Conservation (phyloP, 2,329 filamentous ascomycete species). For the Ascochyta clinopodiicola region DNA sequence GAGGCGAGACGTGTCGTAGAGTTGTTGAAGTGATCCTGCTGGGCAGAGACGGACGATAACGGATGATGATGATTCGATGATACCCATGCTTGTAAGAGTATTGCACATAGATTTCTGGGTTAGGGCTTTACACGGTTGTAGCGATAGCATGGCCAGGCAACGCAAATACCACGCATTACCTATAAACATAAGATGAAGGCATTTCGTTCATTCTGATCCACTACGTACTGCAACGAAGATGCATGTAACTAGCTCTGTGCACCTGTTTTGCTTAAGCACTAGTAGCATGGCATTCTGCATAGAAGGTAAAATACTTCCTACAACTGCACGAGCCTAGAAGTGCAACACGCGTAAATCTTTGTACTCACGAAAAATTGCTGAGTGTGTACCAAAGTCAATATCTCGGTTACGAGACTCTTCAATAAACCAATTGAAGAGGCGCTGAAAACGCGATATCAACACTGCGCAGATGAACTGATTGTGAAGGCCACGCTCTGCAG, state of each 20-base stretch:
- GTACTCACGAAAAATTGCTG: too few relatives aligned
- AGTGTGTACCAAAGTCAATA: too few relatives aligned
- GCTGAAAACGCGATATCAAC: too few relatives aligned
- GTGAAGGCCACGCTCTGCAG: too few relatives aligned
- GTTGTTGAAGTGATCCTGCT: constrained; percentile 7
- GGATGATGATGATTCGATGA: constrained; percentile 3
- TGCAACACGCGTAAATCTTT: too few relatives aligned
- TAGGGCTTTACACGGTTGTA: neutral
- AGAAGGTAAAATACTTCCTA: too few relatives aligned
- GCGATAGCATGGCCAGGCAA: neutral
- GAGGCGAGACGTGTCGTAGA: constrained; percentile 6
- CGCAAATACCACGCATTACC: neutral
- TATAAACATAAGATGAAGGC: neutral
- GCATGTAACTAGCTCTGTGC: neutral
- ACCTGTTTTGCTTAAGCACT: neutral
- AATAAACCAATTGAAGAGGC: too few relatives aligned
- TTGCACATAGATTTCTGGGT: neutral
- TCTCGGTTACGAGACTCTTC: too few relatives aligned
- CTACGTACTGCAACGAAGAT: too few relatives aligned
- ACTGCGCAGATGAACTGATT: too few relatives aligned
- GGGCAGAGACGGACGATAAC: neutral
- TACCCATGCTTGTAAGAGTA: constrained; percentile 7
- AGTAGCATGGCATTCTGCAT: neutral
- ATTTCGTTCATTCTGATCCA: neutral
- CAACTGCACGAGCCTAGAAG: too few relatives aligned